Base-by-base conservation (phyloP, 1,284 basidiomycete genomes). In the Pterulicium gracile region DNA sequence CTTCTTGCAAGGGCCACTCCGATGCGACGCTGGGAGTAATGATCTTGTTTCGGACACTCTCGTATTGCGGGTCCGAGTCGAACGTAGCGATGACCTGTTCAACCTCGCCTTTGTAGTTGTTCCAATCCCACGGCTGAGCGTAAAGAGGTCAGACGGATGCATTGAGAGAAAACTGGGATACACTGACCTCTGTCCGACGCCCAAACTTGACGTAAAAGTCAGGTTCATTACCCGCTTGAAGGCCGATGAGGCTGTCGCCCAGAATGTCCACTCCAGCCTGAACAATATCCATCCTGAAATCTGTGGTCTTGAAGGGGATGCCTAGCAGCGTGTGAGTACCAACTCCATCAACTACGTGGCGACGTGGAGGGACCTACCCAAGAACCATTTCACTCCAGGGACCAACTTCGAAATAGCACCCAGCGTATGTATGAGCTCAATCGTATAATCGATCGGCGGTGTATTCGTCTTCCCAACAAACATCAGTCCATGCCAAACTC, bases 21-120 rank as follows among this genome's bases (percentile, higher is more conserved):
- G 57, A 54, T n/a, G 69, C 66, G 23, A 84, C 61, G 49, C 73
- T 81, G 0, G 85, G 83, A 0, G 73, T 81, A 39, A 85, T 66
- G 41, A 86, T 68, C 40, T 75, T 67, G 22, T 69, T 61, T 27
- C 67, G 64, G 44, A 68, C 66, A 0, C 60, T 55, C 14, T 79
- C 61, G 4, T 61, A 62, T 15, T 61, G 49, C 45, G 76, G 64
- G 34, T 58, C 57, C 20, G 62, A 54, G 21, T 63, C 54, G 51
- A 80, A 65, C 3, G 70, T 69, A 22, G 52, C 40, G 5, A 66
- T 55, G 17, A 67, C 50, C 0, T 45, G 18, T 20, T 61, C 60
- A 32, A 65, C 58, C 50, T 67, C 62, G 14, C 51, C 57, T 24
- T 68, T 63, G 58, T 81, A 86, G 53, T 76, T 65, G 21, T 32